phyloP scores from a whole-genome alignment of 2,329 filamentous ascomycete species.

The Elsinoe arachidis region DNA sequence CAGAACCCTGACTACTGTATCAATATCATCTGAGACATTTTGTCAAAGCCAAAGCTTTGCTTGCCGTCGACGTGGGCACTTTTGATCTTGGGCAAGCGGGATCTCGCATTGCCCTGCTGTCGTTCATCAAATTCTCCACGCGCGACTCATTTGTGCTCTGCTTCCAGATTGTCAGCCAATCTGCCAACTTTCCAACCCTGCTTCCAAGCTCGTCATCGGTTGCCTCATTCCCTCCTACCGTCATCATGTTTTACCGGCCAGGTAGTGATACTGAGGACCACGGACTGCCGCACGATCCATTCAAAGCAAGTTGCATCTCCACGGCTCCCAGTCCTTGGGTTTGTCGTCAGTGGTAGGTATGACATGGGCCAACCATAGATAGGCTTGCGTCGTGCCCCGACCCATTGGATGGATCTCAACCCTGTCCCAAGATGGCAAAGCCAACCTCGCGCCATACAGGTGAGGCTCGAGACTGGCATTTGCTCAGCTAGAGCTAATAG shows the following conservation, averaged over 20 bases:
- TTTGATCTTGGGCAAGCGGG: background rate
- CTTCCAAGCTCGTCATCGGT: background rate
- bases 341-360: background rate
- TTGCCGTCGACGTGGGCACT: background rate
- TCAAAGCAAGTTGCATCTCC: constrained; percentile 34
- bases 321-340: background rate
- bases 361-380: constrained; percentile 6
- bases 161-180: background rate
- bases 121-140: background rate
- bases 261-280: constrained; percentile 41
- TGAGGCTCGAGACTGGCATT: too few relatives aligned
- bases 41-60: background rate
- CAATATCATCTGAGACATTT: background rate
- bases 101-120: constrained; percentile 10
- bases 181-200: constrained; percentile 1
- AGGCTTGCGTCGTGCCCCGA: constrained; percentile 51
- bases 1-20: constrained; percentile 2
- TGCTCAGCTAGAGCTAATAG: too few relatives aligned
- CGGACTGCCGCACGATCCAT: constrained; percentile 46
- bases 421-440: constrained; percentile 35
- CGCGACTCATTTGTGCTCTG: background rate
- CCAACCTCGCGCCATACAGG: constrained; percentile 51
- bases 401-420: constrained; percentile 58
- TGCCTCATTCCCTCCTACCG: background rate
- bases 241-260: constrained; percentile 47